phyloP scores from a whole-genome alignment of 176 grass and related monocot genomes.

The Triticum aestivum region DNA sequence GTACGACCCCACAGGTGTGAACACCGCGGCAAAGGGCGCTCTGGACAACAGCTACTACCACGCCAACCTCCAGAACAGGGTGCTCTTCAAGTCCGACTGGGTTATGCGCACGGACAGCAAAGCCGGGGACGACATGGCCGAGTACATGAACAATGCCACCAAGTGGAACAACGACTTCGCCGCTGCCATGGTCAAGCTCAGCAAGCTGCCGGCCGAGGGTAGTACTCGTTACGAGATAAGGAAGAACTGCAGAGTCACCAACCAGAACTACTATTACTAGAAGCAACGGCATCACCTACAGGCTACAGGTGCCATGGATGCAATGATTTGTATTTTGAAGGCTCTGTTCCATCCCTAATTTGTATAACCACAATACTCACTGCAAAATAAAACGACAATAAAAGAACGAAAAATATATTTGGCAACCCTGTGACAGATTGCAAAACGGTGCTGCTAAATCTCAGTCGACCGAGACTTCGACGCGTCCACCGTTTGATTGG shows the following conservation, averaged over 20 bases:
- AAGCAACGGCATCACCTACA: background rate
- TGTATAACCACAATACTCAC: background rate
- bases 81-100: conserved; percentile 30
- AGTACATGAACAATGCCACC: background rate
- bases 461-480: too few species aligned
- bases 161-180: conserved; percentile 12
- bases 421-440: too few species aligned
- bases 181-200: conserved; percentile 36
- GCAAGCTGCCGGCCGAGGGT: conserved; percentile 5
- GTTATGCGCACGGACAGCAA: background rate
- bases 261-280: background rate
- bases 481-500: too few species aligned
- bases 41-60: conserved; percentile 29
- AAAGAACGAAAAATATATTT: too few species aligned
- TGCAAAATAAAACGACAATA: too few species aligned
- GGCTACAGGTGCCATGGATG: background rate
- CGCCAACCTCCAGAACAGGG: conserved; percentile 11
- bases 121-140: background rate
- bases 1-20: background rate
- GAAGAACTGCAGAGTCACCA: conserved; percentile 13
- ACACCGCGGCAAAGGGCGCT: background rate
- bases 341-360: background rate
- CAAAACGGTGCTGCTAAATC: too few species aligned
- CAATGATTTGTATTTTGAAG: background rate
- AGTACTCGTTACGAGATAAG: background rate